Base-by-base conservation (phyloP, 768 basidiomycete genomes). In the Suillus discolor region DNA sequence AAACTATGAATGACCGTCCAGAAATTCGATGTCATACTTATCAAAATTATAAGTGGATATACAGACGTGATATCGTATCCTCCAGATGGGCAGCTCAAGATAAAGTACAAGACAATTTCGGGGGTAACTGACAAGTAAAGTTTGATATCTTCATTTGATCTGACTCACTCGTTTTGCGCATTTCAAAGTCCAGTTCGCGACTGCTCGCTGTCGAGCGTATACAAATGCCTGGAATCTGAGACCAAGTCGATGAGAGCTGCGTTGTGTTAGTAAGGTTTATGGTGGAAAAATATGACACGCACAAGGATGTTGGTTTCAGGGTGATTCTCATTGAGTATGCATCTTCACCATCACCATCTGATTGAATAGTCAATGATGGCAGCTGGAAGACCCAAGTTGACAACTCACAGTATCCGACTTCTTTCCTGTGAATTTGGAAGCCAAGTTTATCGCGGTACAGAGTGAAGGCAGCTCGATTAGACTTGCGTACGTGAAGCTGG, bases 401-500 rank as follows among this genome's bases (percentile, higher is more conserved):
- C 34, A 39, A 68, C 76, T 44, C 20, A 78, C 76, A 76, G 45
- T 76, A 78, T 47, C 66, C 69, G 2, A 20, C 20, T 1, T 68
- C 76, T 15, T 67, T 39, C 7, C 54, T 55, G 49, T 69, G 57
- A 18, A 51, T n/a, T 13, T 25, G 4, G 62, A 75, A 76, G 36
- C 75, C 75, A 12, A 76, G 71, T 18, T 69, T 72, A 2, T 66
- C 45, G 4, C 47, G 47, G 31, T 76, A 76, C 6, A 78, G 45
- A 9, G 67, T 63, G 39, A 44, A 55, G 16, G 75, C 75, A 12
- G 69, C 66, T 34, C 51, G 71, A 54, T 76, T 76, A 36, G 75
- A 75, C 38, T 45, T 73, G 49, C 75, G 72, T 42, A 76, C 76
- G 2, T 78, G 70, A 41, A 76, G 39, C 41, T 78, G 70, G 53